Conservation (phyloP, 2,329 filamentous ascomycete species). For the Reticulascus tulasneorum region DNA sequence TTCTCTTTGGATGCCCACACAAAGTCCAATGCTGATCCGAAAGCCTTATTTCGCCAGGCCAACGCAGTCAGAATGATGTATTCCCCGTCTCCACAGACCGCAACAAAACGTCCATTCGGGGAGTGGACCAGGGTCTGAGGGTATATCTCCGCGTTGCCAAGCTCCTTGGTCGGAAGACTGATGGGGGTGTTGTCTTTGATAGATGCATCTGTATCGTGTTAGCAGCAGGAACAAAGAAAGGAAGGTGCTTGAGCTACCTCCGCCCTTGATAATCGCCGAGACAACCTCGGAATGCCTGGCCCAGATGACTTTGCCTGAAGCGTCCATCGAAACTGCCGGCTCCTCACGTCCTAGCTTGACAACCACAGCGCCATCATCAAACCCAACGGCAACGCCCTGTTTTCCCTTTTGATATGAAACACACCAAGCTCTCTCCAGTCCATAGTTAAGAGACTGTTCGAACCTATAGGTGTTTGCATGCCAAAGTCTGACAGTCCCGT, state of each 20-base stretch:
- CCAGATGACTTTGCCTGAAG: slow-evolving; percentile 93
- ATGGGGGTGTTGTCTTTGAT: slow-evolving; percentile 89
- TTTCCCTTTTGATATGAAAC: slow-evolving; percentile 91
- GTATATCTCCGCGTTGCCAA: slow-evolving; percentile 95
- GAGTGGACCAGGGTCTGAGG: slow-evolving; percentile 92
- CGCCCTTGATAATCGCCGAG: slow-evolving; percentile 90
- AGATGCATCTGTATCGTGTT: slow-evolving; percentile 55
- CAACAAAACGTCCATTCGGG: slow-evolving; percentile 86
- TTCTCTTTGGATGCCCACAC: slow-evolving; percentile 97
- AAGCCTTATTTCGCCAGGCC: slow-evolving; percentile 95
- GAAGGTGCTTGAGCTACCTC: slow-evolving; percentile 41
- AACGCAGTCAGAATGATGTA: slow-evolving; percentile 98
- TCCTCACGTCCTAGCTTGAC: slow-evolving; percentile 97
- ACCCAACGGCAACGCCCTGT: slow-evolving; percentile 92
- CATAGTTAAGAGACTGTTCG: slow-evolving; percentile 94
- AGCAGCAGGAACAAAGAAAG: slow-evolving; percentile 13
- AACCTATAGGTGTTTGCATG: slow-evolving; percentile 96
- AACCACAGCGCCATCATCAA: slow-evolving; percentile 95
- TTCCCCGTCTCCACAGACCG: slow-evolving; percentile 85
- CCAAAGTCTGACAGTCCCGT: slow-evolving; percentile 97
- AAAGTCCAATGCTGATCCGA: slow-evolving; percentile 92
- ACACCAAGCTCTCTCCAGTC: slow-evolving; percentile 94
- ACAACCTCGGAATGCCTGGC: slow-evolving; percentile 93
- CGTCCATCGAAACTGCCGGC: slow-evolving; percentile 95
- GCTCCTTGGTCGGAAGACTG: slow-evolving; percentile 83